Evolutionary conservation across 1,139 yeast genomes (phyloP).

Genomic region (Saccharomyces hybrid): DNA sequence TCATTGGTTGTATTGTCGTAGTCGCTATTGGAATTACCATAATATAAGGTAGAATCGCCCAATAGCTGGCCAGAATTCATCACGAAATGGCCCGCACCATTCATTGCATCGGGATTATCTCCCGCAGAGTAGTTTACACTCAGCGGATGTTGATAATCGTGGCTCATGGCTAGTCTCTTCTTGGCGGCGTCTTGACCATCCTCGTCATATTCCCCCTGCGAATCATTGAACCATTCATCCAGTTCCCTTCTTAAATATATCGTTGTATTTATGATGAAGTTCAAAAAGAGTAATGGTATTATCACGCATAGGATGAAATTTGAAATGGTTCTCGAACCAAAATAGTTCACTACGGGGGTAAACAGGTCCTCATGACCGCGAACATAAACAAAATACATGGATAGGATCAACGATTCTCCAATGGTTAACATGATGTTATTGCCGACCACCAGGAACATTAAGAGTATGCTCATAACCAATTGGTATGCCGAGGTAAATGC

Average conservation of each 20-base stretch:
- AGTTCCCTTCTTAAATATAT: constrained; percentile 8
- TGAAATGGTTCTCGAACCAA: constrained; percentile 23
- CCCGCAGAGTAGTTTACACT: not conserved
- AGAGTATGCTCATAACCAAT: not conserved
- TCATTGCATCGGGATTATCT: not conserved
- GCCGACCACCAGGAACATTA: constrained; percentile 12
- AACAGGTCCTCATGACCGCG: constrained; percentile 27
- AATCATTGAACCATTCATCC: constrained; percentile 4
- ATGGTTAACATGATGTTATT: constrained; percentile 20
- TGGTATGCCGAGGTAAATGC: not conserved
- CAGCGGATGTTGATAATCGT: not conserved
- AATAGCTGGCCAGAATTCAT: not conserved
- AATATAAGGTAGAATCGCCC: not conserved
- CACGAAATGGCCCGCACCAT: not conserved
- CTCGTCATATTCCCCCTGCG: not conserved
- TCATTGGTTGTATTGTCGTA: not conserved
- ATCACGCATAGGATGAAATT: constrained; percentile 20
- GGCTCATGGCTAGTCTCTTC: not conserved
- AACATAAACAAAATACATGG: constrained; percentile 32
- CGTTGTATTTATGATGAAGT: constrained; percentile 18
- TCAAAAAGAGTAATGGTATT: constrained; percentile 20
- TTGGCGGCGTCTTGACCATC: not conserved
- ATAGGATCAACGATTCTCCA: constrained; percentile 28
- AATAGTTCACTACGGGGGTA: constrained; percentile 26
- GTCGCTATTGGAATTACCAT: not conserved